Evolutionary conservation across 495 filamentous ascomycete genomes (phyloP), one percentile per base, ranked within the genome.

Genomic region (Chaetomium fimeti): DNA sequence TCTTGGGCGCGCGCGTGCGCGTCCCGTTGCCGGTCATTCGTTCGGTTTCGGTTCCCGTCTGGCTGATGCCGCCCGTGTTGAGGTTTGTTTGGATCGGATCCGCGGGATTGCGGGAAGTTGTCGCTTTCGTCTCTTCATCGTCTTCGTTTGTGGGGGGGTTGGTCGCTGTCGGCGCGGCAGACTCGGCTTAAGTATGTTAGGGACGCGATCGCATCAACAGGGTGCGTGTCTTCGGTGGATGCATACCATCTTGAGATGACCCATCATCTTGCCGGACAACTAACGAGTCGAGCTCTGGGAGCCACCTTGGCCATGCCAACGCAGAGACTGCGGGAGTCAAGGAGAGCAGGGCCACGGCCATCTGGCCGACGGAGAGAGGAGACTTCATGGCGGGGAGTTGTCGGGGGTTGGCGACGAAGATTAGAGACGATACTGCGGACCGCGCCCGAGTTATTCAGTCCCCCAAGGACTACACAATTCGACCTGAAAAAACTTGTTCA

Each of bases 241-340:
- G 55, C 55, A 43, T 48, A 57, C 57, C 29, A 12, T 13, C 16
- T 65, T 29, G 71, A 32, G 57, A 53, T 61, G 55, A 72, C 62
- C 52, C 69, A 53, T 75, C 70, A 52, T 79, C 71, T 56, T 70
- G 72, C 40, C 78, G 71, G 22, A 75, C 77, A 13, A 79, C 74
- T 45, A 80, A 60, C 3, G 70, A 58, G 59, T 80, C 77, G 24
- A 72, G 8, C 12, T 75, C 72, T 24, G 77, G 76, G 12, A 78
- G 69, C 72, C 69, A 76, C n/a, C 64, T 63, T n/a, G 74, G 71
- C 73, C 73, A 75, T 60, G 67, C 12, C 27, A 69, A 49, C 9
- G 78, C 77, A 16, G 74, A 71, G 5, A 69, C 74, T 20, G 69
- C 58, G 22, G 72, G 71, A 7, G 76, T 63, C 38, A 79, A 53